Evolutionary conservation across 225 moss, liverwort and hornwort genomes (phyloP).

Genomic region (Pseudoscleropodium purum): DNA sequence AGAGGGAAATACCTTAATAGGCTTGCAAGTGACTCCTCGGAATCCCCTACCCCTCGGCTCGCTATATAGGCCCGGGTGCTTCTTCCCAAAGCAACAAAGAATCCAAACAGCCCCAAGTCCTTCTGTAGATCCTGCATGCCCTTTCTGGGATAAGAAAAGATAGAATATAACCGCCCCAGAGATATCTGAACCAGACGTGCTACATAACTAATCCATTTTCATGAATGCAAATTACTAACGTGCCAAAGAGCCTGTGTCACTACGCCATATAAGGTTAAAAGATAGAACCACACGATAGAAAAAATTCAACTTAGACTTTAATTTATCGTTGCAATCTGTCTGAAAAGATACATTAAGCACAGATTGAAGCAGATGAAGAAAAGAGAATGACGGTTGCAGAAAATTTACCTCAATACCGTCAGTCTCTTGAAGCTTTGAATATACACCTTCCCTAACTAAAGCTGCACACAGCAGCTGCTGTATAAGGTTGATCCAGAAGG

Average conservation of each 20-base stretch:
- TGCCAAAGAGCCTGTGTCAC: background rate
- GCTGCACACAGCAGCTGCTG: constrained; percentile 55
- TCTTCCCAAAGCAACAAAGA: constrained; percentile 54
- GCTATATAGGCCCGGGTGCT: constrained; percentile 42
- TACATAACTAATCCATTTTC: background rate
- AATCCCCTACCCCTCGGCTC: constrained; percentile 48
- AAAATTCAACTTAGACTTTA: background rate
- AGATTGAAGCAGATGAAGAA: background rate
- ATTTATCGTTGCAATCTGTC: background rate
- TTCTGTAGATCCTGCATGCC: constrained; percentile 40
- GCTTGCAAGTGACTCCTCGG: constrained; percentile 49
- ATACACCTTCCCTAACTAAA: constrained; percentile 50
- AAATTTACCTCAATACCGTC: constrained; percentile 36
- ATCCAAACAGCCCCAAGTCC: constrained; percentile 48
- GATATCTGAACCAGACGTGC: background rate
- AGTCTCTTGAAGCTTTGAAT: constrained; percentile 19
- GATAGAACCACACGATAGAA: background rate
- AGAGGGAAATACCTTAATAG: constrained; percentile 22
- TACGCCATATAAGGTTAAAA: background rate
- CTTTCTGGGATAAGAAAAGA: background rate
- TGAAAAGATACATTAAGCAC: background rate
- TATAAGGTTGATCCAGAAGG: constrained; percentile 48
- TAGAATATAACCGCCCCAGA: background rate
- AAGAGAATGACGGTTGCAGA: background rate
- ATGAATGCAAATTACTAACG: background rate